Evolutionary conservation across 73 alveolate genomes (phyloP).

Genomic region (Paramecium biaurelia): DNA sequence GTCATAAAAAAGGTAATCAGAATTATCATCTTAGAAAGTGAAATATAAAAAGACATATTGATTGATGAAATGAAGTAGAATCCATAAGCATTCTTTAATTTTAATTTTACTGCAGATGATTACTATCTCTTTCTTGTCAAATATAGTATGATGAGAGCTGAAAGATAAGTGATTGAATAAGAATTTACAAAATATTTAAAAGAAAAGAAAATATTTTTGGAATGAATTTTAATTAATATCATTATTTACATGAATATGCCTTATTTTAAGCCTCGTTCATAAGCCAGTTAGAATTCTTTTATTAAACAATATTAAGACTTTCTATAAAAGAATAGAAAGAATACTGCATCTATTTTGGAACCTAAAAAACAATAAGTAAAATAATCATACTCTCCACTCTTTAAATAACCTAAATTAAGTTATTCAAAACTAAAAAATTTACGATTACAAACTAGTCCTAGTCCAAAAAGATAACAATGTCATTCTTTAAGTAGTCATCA

Average conservation of each 20-base stretch:
- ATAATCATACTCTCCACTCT: neutral
- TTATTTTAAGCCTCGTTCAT: slow-evolving; percentile 22
- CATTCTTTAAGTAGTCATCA: neutral
- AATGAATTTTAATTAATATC: slow-evolving; percentile 16
- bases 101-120: slow-evolving; percentile 21
- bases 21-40: neutral
- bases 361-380: neutral
- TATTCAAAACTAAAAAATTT: neutral
- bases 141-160: slow-evolving; percentile 38
- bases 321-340: neutral
- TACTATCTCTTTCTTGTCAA: neutral
- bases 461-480: neutral
- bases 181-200: slow-evolving; percentile 21
- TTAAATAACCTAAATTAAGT: neutral
- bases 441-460: neutral
- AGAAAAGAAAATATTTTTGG: slow-evolving; percentile 3
- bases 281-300: neutral
- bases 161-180: slow-evolving; percentile 36
- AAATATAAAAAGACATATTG: neutral
- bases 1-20: neutral
- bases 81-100: slow-evolving; percentile 31
- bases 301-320: neutral
- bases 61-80: slow-evolving; percentile 17
- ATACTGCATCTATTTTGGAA: neutral
- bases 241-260: neutral